Evolutionary conservation across 441 rosid genomes (phyloP), one percentile per base, ranked within the genome.

Genomic region (Syzygium syzygioides): DNA sequence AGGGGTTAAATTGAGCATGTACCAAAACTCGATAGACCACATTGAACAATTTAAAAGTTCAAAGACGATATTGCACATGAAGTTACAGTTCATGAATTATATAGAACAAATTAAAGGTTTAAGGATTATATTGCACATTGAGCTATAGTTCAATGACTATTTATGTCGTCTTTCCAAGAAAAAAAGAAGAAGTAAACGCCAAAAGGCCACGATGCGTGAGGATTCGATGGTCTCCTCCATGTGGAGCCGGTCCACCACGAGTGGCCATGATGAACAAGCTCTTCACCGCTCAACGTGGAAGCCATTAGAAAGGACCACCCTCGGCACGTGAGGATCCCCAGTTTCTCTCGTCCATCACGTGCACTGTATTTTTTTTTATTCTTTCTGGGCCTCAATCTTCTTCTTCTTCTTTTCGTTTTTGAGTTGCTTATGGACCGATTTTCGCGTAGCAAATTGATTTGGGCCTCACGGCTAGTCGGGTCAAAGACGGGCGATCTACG

Each of bases 101-200:
- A 45, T 45, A 7, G 9, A 45, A 45, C 48, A 45, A 45, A 45
- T 45, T 45, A 45, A 45, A 45, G 7, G 1, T 45, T 45, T 45
- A 45, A 0, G 48, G 0, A 45, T 45, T 9, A 45, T 7, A 7
- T 45, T 45, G 1, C 9, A 45, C 48, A 45, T 7, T 45, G 0
- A 45, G 9, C 48, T 9, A 7, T 7, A 45, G 9, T 45, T 45
- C 48, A 45, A 2, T 2, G 9, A 45, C 9, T 45, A 45, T 45
- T 45, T 45, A 45, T 7, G 48, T 45, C 8, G 48, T 45, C 7
- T 45, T 45, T 45, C 48, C 1, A 45, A 45, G 48, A 45, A 45
- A 45, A 45, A 45, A 45, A 45, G 48, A 45, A 45, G 8, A 45
- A 45, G 48, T 45, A 45, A 45, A 45, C 9, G 48, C 48, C 7